These are phyloP conservation scores for Tuber aestivum DNA, from an alignment of 495 filamentous ascomycete species.

Conservation along the genomic window DNA sequence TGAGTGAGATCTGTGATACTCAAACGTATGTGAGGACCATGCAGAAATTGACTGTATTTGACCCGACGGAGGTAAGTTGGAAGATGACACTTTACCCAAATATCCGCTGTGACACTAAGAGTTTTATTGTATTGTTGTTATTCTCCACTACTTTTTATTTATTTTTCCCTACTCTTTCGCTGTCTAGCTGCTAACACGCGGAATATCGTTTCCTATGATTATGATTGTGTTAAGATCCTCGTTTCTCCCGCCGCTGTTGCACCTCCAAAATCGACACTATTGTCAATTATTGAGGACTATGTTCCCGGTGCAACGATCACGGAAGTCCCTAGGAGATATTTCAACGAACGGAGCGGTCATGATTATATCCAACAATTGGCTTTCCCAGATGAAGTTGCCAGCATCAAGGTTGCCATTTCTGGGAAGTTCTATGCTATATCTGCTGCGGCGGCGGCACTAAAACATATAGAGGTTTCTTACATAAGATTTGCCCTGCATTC, in stretches of 20 bases:
- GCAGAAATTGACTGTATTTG: constrained; percentile 72
- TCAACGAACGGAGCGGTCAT: constrained; percentile 75
- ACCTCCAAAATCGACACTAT: constrained; percentile 67
- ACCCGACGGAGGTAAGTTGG: constrained; percentile 55
- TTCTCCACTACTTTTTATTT: too few species aligned
- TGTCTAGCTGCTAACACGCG: neutral
- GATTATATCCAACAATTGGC: constrained; percentile 74
- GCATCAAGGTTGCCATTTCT: constrained; percentile 68
- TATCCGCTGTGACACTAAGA: neutral
- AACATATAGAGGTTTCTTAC: constrained; percentile 65
- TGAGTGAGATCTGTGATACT: constrained; percentile 86
- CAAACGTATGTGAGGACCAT: constrained; percentile 80
- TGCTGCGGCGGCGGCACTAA: constrained; percentile 77
- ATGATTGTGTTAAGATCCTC: constrained; percentile 49
- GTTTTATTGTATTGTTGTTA: neutral
- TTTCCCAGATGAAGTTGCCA: constrained; percentile 67
- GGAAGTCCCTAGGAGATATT: constrained; percentile 72
- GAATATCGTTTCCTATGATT: neutral
- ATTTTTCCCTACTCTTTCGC: neutral
- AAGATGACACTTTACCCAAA: neutral
- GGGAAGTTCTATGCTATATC: constrained; percentile 87
- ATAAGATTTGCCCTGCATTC: constrained; percentile 63
- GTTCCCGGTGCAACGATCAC: constrained; percentile 55
- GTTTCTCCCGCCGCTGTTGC: constrained; percentile 62
- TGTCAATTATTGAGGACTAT: constrained; percentile 65